phyloP scores from a whole-genome alignment of 495 filamentous ascomycete genomes.

The Saxophila tyrrhenica region DNA sequence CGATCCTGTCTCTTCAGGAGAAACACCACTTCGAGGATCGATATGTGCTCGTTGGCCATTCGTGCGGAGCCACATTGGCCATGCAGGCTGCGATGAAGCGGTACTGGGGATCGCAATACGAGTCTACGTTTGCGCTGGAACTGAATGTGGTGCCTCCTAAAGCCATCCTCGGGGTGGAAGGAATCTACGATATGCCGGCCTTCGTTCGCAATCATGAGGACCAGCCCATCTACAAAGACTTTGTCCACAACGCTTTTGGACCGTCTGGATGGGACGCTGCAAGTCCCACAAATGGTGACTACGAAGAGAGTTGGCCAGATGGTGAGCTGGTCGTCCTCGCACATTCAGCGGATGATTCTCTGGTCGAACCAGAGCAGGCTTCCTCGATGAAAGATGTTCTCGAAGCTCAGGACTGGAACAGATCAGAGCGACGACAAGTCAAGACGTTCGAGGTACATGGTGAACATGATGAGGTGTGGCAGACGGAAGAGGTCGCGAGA shows the following conservation, averaged over 20 bases:
- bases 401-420: constrained; percentile 23
- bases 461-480: constrained; percentile 53
- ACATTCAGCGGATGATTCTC: constrained; percentile 48
- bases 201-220: constrained; percentile 39
- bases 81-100: constrained; percentile 52
- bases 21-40: constrained; percentile 30
- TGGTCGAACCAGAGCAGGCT: constrained; percentile 46
- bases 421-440: constrained; percentile 26
- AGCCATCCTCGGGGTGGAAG: constrained; percentile 49
- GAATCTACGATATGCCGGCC: constrained; percentile 54
- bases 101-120: constrained; percentile 16
- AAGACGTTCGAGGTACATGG: constrained; percentile 40
- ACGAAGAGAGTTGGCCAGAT: constrained; percentile 31
- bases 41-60: constrained; percentile 67
- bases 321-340: constrained; percentile 45
- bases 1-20: constrained; percentile 48
- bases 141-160: constrained; percentile 25
- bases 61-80: constrained; percentile 61
- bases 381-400: constrained; percentile 36
- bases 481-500: constrained; percentile 40
- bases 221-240: constrained; percentile 42
- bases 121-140: constrained; percentile 8
- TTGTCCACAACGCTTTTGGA: constrained; percentile 56
- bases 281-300: constrained; percentile 38
- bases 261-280: constrained; percentile 40